Percentiles rank a stretch among this genome's conserved stretches.
Evolutionary conservation across 139 green algal species (phyloP).

Genomic region (Dunaliella primolecta): DNA sequence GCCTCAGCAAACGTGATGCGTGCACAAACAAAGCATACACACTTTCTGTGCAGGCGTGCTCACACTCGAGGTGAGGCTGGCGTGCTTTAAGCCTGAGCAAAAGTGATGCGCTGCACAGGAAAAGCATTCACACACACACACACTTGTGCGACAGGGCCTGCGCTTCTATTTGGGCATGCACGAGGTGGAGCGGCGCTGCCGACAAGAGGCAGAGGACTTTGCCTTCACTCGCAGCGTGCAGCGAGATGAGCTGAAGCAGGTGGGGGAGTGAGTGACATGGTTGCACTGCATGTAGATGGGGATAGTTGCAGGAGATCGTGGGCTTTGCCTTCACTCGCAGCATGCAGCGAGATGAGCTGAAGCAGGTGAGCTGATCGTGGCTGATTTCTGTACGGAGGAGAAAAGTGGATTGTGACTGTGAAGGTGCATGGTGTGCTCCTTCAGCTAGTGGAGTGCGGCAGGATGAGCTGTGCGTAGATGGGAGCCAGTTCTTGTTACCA

Average conservation of each 20-base stretch:
- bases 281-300: slow-evolving; percentile 8
- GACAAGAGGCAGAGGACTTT: slow-evolving; percentile 81
- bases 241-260: slow-evolving; percentile 33
- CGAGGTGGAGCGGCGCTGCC: slow-evolving; percentile 61
- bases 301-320: slow-evolving; percentile 63
- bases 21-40: too few species aligned
- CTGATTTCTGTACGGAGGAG: not conserved
- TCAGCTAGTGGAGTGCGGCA: slow-evolving; percentile 8
- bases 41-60: too few species aligned
- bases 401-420: not conserved
- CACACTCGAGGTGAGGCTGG: too few species aligned
- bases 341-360: slow-evolving; percentile 44
- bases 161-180: slow-evolving; percentile 83
- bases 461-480: not conserved
- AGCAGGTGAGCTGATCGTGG: slow-evolving; percentile 13
- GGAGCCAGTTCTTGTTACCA: not conserved
- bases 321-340: slow-evolving; percentile 71
- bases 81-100: too few species aligned
- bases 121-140: too few species aligned
- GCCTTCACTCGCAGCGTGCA: slow-evolving; percentile 61
- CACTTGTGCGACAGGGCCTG: slow-evolving; percentile 77
- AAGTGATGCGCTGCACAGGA: too few species aligned
- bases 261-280: slow-evolving; percentile 19
- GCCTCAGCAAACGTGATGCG: too few species aligned
- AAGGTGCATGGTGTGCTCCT: not conserved